Base-by-base conservation (phyloP, 805 yeast species). In the Lipomyces yamanashiensis region DNA sequence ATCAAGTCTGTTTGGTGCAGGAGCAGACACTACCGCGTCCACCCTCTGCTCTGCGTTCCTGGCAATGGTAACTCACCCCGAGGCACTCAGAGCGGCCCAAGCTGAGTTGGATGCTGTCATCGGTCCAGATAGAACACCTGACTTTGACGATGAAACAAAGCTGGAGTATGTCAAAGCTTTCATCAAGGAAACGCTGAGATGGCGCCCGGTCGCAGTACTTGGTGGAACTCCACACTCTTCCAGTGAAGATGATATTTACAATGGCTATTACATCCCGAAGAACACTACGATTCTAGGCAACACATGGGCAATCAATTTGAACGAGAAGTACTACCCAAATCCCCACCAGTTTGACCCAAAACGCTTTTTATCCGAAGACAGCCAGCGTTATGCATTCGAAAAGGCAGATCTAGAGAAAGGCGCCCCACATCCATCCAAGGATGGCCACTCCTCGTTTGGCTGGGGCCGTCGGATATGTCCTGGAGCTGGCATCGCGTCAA, bases 401-500 rank as follows among this genome's bases (percentile, higher is more conserved):
- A 54, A 54, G 43, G 33, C 12, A 7, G 50, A 54, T 33, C 8
- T 54, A 43, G 58, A 54, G 43, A 54, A 34, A 45, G 58, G 58
- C 1, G 17, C 13, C 3, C 7, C 58, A 13, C 57, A 53, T 23
- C 57, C 57, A 8, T 19, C 48, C 21, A 54, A 33, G 19, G 50
- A 34, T 39, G 62, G 53, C 23, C 59, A 59, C 41, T 59, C 53
- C 0, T 41, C 58, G 15, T 59, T 45, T 9, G 58, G 62, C 59
- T 45, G 49, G 51, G 62, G 62, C 23, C 55, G 62, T 12, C 53
- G 58, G 49, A 40, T 59, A 8, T 59, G 62, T 53, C 62, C 62
- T 5, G 62, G 62, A 23, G 58, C 53, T 15, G 54, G 54, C 5
- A 44, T 59, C 21, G 62, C 62, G 4, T n/a, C 9, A 19, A 53